Base-by-base conservation (phyloP, 768 basidiomycete genomes). In the Mycena galericulata region DNA sequence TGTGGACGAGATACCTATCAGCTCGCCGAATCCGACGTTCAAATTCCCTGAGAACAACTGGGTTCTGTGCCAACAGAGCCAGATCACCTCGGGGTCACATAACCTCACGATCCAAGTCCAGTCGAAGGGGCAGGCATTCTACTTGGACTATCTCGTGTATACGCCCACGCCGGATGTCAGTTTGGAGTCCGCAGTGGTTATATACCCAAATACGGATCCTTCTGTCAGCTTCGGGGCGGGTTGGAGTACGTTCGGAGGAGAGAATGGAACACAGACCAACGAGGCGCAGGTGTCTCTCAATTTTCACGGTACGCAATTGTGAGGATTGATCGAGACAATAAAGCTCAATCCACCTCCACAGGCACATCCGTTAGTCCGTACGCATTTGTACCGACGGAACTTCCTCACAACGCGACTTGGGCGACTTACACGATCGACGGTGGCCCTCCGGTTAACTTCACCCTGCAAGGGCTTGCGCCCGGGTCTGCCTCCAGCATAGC, bases 11-110 rank as follows among this genome's bases (percentile, higher is more conserved):
- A 65, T 69, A 20, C 72, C 65, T 20, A 75, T 78, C 27, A 61
- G 62, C 18, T 54, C 73, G 14, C 58, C 68, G 11, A 27, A 71
- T 9, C 69, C 76, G 11, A 63, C 46, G 29, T 76, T 76, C 56
- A 41, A 40, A 17, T 69, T 59, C 26, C 18, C 55, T 4, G 79
- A 82, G 45, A 80, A 79, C 55, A 80, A 80, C 68, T 79, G 77
- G 78, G 3, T 36, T 4, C 68, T 82, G n/a, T 82, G 80, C 58
- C 66, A 62, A 2, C 66, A 65, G 18, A 41, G 67, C 15, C 62
- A 67, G 43, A 57, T 80, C 4, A 22, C 63, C 12, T 69, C 75
- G 38, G 73, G 72, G 4, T 41, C 72, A 14, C 81, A 82, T 46
- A 68, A 58, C 3, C 51, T 81, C 15, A 78, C 70, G 4, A 62